These are phyloP conservation scores for Sicyos baderoa DNA, from an alignment of 306 rosid genomes.

Conservation along the genomic window DNA sequence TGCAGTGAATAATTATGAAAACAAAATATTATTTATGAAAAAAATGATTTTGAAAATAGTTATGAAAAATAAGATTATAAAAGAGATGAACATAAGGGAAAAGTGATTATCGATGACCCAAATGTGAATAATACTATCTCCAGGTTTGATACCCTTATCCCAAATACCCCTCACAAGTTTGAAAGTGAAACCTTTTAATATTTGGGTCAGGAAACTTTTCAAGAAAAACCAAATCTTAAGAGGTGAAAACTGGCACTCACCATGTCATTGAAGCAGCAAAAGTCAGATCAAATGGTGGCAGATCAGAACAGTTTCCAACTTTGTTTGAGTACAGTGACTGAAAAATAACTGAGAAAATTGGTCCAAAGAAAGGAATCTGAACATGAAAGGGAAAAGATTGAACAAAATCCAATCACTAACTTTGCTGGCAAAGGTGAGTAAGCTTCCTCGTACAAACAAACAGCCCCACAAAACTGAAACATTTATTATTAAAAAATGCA, in stretches of 20 bases:
- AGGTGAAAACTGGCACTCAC: background rate
- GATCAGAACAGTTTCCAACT: background rate
- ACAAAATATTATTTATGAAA: too few species aligned
- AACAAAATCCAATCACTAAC: conserved; percentile 7
- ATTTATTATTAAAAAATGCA: conserved; percentile 12
- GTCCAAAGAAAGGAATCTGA: background rate
- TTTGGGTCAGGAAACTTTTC: background rate
- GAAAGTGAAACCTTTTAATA: background rate
- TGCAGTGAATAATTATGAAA: too few species aligned
- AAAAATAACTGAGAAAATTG: background rate
- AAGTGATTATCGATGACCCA: too few species aligned
- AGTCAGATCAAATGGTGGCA: background rate
- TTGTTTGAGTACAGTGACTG: background rate
- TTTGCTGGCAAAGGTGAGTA: too few species aligned
- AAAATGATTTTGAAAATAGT: too few species aligned
- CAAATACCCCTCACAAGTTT: background rate
- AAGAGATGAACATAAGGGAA: too few species aligned
- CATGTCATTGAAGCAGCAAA: background rate
- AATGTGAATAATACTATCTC: too few species aligned
- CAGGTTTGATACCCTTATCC: too few species aligned
- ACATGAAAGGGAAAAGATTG: background rate
- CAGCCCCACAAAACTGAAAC: conserved; percentile 16
- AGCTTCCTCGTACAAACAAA: conserved; percentile 17
- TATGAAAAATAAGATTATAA: too few species aligned
- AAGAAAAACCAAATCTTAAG: background rate